Evolutionary conservation across 768 basidiomycete genomes (phyloP).

Genomic region (Bullera alba): DNA sequence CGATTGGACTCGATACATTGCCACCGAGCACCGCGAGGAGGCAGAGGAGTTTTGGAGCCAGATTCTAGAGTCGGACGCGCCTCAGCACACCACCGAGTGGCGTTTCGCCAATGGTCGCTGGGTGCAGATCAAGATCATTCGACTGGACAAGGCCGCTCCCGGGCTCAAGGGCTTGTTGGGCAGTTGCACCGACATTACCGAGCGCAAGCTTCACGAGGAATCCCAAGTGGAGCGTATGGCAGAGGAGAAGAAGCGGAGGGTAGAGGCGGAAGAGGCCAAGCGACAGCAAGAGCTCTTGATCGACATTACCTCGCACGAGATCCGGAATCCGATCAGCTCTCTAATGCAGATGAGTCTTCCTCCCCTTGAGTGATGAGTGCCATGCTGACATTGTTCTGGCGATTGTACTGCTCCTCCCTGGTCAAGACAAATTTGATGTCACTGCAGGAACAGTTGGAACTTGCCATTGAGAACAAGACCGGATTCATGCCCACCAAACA

Average conservation of each 20-base stretch:
- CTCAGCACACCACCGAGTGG: slow-evolving; percentile 14
- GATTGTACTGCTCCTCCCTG: slow-evolving; percentile 44
- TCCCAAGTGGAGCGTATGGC: slow-evolving; percentile 31
- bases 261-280: slow-evolving; percentile 43
- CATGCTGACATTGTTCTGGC: background rate
- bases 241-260: slow-evolving; percentile 36
- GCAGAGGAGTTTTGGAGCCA: slow-evolving; percentile 13
- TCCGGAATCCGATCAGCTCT: slow-evolving; percentile 39
- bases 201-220: slow-evolving; percentile 41
- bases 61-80: slow-evolving; percentile 5
- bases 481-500: slow-evolving; percentile 25
- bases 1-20: slow-evolving; percentile 17
- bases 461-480: slow-evolving; percentile 4
- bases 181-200: slow-evolving; percentile 37
- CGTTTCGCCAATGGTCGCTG: slow-evolving; percentile 26
- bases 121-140: slow-evolving; percentile 16
- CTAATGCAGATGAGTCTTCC: slow-evolving; percentile 29
- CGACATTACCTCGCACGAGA: slow-evolving; percentile 47
- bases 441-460: slow-evolving; percentile 34
- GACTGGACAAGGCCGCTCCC: slow-evolving; percentile 17
- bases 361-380: too few species aligned
- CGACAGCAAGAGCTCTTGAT: slow-evolving; percentile 48
- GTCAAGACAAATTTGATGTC: slow-evolving; percentile 42
- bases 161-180: slow-evolving; percentile 25
- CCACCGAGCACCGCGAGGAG: background rate